These are phyloP conservation scores for Chrysanthemum lavandulifolium DNA, from an alignment of 129 eudicot genomes.

Conservation along the genomic window DNA sequence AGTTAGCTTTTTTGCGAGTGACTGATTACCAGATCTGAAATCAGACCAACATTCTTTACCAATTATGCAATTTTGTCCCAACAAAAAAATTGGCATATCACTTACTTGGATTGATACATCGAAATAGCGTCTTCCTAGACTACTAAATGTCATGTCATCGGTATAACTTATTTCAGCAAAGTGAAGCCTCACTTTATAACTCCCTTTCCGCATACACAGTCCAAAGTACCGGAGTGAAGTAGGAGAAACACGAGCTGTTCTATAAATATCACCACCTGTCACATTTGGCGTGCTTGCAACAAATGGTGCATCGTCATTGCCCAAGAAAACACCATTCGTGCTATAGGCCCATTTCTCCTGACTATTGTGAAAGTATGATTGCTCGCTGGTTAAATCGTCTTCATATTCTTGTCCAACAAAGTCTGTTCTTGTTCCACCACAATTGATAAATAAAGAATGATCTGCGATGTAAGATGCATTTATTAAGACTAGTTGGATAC, in stretches of 20 bases:
- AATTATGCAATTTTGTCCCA: background rate
- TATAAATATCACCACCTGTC: slow-evolving; percentile 40
- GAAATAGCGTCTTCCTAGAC: slow-evolving; percentile 71
- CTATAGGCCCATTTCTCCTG: slow-evolving; percentile 71
- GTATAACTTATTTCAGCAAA: slow-evolving; percentile 88
- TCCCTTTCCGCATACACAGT: slow-evolving; percentile 36
- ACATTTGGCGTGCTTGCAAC: slow-evolving; percentile 18
- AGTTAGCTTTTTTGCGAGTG: background rate
- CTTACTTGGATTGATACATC: slow-evolving; percentile 87
- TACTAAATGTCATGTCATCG: slow-evolving; percentile 46
- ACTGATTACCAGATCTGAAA: background rate
- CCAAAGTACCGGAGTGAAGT: slow-evolving; percentile 64
- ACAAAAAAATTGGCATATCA: slow-evolving; percentile 7
- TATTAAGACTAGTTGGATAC: too few species aligned
- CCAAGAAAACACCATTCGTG: slow-evolving; percentile 60
- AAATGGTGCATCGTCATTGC: slow-evolving; percentile 31
- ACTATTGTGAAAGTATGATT: slow-evolving; percentile 46
- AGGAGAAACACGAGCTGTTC: slow-evolving; percentile 61
- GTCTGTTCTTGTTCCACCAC: slow-evolving; percentile 56
- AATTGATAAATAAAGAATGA: slow-evolving; percentile 61
- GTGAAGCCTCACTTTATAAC: slow-evolving; percentile 61
- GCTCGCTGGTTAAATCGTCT: slow-evolving; percentile 38
- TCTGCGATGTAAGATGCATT: slow-evolving; percentile 34
- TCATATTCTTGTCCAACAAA: slow-evolving; percentile 56
- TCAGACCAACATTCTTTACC: slow-evolving; percentile 2